A percentile compares a stretch with the other conserved stretches of the same genome.
These are phyloP conservation scores for Trapa incisa DNA, from an alignment of 345 rosid genomes.

Conservation along the genomic window DNA sequence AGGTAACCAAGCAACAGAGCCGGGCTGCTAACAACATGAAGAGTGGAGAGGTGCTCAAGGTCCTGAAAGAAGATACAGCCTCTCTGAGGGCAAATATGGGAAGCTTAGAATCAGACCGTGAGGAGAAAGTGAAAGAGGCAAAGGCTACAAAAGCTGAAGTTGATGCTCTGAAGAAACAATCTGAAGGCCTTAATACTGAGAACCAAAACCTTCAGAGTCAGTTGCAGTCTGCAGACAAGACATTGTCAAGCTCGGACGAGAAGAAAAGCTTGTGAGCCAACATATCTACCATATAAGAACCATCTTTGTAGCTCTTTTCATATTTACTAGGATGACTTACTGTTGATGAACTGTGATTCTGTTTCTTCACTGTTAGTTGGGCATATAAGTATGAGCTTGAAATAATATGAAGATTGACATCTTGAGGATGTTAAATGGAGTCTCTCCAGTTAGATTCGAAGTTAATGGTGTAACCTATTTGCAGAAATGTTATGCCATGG, in stretches of 20 bases:
- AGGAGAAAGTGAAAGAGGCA: conserved; percentile 37
- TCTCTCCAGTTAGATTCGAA: too few species aligned
- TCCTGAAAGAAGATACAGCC: conserved; percentile 33
- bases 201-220: conserved; percentile 64
- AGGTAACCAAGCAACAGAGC: conserved; percentile 58
- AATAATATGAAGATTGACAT: not conserved
- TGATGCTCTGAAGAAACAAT: conserved; percentile 53
- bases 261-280: conserved; percentile 33
- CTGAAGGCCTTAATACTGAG: conserved; percentile 58
- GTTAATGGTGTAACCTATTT: too few species aligned
- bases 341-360: not conserved
- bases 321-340: not conserved
- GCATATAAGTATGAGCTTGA: not conserved
- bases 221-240: conserved; percentile 39
- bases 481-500: too few species aligned
- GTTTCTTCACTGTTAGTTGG: not conserved
- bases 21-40: conserved; percentile 52
- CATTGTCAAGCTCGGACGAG: conserved; percentile 23
- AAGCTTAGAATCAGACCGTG: conserved; percentile 37
- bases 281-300: not conserved
- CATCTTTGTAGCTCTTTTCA: not conserved
- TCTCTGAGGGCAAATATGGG: conserved; percentile 30
- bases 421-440: too few species aligned
- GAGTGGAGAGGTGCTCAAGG: conserved; percentile 33
- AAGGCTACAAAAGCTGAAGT: conserved; percentile 45